Conservation (phyloP, 2,329 filamentous ascomycete species). For the Aspergillus sp. region DNA sequence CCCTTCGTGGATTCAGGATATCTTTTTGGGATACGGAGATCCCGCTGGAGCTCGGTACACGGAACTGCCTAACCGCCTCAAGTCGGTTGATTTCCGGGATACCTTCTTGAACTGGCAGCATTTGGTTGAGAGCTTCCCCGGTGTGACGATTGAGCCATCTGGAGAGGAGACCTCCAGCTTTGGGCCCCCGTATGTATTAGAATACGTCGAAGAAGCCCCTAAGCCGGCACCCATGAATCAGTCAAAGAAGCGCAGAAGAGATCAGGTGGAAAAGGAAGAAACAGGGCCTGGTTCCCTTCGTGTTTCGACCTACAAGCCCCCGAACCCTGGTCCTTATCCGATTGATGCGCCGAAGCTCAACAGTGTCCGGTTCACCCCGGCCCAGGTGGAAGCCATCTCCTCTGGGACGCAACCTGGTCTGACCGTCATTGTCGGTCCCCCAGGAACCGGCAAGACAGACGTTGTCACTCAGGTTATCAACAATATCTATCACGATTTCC, state of each 20-base stretch:
- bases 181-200: conserved; percentile 82
- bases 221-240: conserved; percentile 57
- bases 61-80: conserved; percentile 72
- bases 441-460: conserved; percentile 98
- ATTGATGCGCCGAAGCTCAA: conserved; percentile 81
- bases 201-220: conserved; percentile 57
- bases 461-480: conserved; percentile 98
- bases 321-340: conserved; percentile 86
- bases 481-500: conserved; percentile 98
- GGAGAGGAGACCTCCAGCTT: conserved; percentile 71
- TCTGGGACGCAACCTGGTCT: conserved; percentile 93
- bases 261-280: conserved; percentile 66
- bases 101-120: conserved; percentile 97
- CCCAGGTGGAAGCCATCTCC: conserved; percentile 87
- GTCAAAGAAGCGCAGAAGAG: conserved; percentile 84
- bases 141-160: conserved; percentile 77
- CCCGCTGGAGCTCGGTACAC: conserved; percentile 85
- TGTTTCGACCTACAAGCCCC: conserved; percentile 86
- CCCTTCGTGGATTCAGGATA: conserved; percentile 90
- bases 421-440: conserved; percentile 90
- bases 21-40: conserved; percentile 96
- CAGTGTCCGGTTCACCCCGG: conserved; percentile 80
- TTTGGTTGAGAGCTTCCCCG: conserved; percentile 83
- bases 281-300: conserved; percentile 66
- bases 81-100: conserved; percentile 83